phyloP scores from a whole-genome alignment of 148 eudicot genomes.

The Nepenthes mirabilis region DNA sequence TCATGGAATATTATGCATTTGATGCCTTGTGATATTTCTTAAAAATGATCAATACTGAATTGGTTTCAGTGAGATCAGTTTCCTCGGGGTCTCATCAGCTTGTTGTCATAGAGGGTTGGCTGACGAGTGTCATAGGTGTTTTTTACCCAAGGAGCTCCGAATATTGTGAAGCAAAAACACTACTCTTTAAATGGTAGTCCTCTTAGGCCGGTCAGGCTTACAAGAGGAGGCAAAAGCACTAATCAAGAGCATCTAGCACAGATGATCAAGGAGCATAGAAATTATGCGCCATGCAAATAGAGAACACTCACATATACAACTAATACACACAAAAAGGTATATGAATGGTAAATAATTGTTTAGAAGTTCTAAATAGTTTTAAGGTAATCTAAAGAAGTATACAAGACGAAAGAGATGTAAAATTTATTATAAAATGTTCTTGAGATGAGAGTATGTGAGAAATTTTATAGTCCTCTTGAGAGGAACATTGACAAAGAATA shows the following conservation, averaged over 20 bases:
- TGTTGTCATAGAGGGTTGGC: slow-evolving; percentile 68
- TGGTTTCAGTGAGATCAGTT: slow-evolving; percentile 44
- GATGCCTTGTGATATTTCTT: slow-evolving; percentile 35
- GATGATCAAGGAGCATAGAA: too few relatives aligned
- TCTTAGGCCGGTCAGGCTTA: slow-evolving; percentile 50
- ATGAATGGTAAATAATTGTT: too few relatives aligned
- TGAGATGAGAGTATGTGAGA: too few relatives aligned
- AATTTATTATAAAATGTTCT: too few relatives aligned
- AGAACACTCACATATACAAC: too few relatives aligned
- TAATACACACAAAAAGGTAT: too few relatives aligned
- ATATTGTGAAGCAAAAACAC: slow-evolving; percentile 33
- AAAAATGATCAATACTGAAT: slow-evolving; percentile 34
- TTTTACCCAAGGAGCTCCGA: slow-evolving; percentile 29
- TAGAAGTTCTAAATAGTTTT: too few relatives aligned
- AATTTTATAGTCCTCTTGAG: too few relatives aligned
- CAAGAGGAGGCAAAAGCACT: slow-evolving; percentile 48
- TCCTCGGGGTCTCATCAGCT: slow-evolving; percentile 40
- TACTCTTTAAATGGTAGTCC: slow-evolving; percentile 58
- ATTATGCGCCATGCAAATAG: too few relatives aligned
- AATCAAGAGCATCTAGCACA: slow-evolving; percentile 20
- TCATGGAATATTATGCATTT: slow-evolving; percentile 37
- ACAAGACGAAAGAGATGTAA: too few relatives aligned
- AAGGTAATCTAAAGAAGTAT: too few relatives aligned
- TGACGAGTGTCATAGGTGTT: slow-evolving; percentile 35
- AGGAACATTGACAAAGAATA: too few relatives aligned